phyloP scores from a whole-genome alignment of 768 basidiomycete species.

The Butyriboletus loyo region DNA sequence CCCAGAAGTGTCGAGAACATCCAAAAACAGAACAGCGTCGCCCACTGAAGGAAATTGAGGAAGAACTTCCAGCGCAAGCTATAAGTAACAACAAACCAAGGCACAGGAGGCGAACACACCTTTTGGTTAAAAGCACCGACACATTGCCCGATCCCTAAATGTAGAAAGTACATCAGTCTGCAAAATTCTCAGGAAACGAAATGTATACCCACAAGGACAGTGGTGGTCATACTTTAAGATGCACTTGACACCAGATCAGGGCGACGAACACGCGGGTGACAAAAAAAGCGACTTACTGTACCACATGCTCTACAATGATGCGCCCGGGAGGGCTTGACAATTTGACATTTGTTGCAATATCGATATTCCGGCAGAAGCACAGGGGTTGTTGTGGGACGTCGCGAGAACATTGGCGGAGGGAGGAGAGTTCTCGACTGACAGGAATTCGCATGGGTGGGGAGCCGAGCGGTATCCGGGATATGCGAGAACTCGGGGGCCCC shows the following conservation, averaged over 20 bases:
- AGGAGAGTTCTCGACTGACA: constrained; percentile 3
- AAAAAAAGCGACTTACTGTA: constrained; percentile 49
- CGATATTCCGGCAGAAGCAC: constrained; percentile 60
- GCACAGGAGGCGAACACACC: constrained; percentile 35
- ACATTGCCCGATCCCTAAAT: constrained; percentile 88
- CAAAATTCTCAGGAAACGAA: background rate
- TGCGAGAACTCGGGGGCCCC: constrained; percentile 9
- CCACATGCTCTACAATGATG: constrained; percentile 85
- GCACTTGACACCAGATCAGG: constrained; percentile 47
- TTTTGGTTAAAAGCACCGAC: constrained; percentile 92
- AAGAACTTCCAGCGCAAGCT: constrained; percentile 58
- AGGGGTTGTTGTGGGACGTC: constrained; percentile 40
- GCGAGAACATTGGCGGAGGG: constrained; percentile 17
- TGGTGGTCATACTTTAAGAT: constrained; percentile 85
- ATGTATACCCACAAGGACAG: constrained; percentile 67
- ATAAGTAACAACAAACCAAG: background rate
- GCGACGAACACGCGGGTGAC: background rate
- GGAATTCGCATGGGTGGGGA: constrained; percentile 11
- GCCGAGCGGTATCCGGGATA: constrained; percentile 1
- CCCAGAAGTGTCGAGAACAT: constrained; percentile 58
- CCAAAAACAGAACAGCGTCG: constrained; percentile 57
- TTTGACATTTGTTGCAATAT: constrained; percentile 60
- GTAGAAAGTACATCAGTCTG: background rate
- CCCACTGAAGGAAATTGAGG: constrained; percentile 73
- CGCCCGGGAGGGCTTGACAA: constrained; percentile 70